Percentiles rank a stretch among this genome's conserved stretches.
phyloP scores from a whole-genome alignment of 352 stramenopile species.

The Hyaloperonospora arabidopsidis region DNA sequence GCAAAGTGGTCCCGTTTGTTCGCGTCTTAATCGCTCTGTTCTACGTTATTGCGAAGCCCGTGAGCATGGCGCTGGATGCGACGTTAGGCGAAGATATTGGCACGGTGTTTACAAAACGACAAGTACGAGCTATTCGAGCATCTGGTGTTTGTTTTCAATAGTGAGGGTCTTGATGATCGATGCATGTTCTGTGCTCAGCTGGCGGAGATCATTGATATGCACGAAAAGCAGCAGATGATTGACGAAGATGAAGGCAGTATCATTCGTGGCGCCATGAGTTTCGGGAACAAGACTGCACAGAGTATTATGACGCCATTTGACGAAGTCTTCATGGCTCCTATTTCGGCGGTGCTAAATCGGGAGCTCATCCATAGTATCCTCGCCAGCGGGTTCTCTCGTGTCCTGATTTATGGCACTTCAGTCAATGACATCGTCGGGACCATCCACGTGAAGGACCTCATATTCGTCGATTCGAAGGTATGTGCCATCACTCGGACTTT shows the following conservation, averaged over 20 bases:
- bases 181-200: slow-evolving; percentile 73
- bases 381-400: slow-evolving; percentile 91
- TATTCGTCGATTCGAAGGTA: slow-evolving; percentile 97
- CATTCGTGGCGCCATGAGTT: slow-evolving; percentile 93
- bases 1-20: slow-evolving; percentile 85
- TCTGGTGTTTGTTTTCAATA: not conserved
- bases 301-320: slow-evolving; percentile 93
- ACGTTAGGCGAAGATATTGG: slow-evolving; percentile 91
- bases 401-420: slow-evolving; percentile 85
- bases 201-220: slow-evolving; percentile 93
- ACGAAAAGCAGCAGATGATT: slow-evolving; percentile 91
- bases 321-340: slow-evolving; percentile 92
- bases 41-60: slow-evolving; percentile 90
- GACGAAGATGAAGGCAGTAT: slow-evolving; percentile 90
- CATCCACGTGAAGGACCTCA: slow-evolving; percentile 98
- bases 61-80: slow-evolving; percentile 89
- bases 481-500: slow-evolving; percentile 20
- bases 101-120: slow-evolving; percentile 89
- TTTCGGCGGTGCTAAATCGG: slow-evolving; percentile 55
- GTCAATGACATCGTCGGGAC: slow-evolving; percentile 92
- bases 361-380: slow-evolving; percentile 93
- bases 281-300: slow-evolving; percentile 84
- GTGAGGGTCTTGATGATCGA: no score
- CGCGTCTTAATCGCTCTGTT: slow-evolving; percentile 90
- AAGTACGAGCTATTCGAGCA: slow-evolving; percentile 24